Percentiles rank a stretch among this genome's conserved stretches.
phyloP scores from a whole-genome alignment of 2,329 filamentous ascomycete genomes.

The Zymoseptoria ardabiliae region DNA sequence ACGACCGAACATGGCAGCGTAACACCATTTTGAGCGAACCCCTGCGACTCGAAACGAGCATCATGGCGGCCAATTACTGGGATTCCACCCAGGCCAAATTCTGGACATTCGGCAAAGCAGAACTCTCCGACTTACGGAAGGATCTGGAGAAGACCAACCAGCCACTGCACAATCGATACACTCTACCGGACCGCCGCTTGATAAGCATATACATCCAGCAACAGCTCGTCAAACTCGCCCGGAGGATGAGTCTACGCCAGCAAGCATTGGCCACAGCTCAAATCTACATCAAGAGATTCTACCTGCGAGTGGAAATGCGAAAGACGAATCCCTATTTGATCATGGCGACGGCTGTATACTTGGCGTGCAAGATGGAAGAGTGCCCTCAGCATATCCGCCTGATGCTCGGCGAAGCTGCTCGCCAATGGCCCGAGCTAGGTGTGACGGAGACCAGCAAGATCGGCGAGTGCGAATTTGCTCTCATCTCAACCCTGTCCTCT shows the following conservation, averaged over 20 bases:
- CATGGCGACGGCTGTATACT: constrained; percentile 84
- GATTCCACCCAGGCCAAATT: constrained; percentile 81
- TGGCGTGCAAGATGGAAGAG: constrained; percentile 98
- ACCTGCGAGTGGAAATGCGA: constrained; percentile 81
- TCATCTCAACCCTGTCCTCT: constrained; percentile 86
- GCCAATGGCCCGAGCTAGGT: constrained; percentile 75
- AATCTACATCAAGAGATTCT: constrained; percentile 91
- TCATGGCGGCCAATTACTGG: constrained; percentile 95
- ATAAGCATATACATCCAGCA: constrained; percentile 89
- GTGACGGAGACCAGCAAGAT: constrained; percentile 72
- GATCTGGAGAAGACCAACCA: constrained; percentile 66
- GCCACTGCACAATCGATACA: constrained; percentile 67
- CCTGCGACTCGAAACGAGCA: background rate
- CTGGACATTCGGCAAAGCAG: constrained; percentile 84
- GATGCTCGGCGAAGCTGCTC: constrained; percentile 76
- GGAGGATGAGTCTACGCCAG: constrained; percentile 76
- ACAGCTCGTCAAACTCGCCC: constrained; percentile 74
- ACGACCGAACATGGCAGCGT: background rate
- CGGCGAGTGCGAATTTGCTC: constrained; percentile 86
- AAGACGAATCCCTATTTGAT: constrained; percentile 90
- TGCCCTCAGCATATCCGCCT: constrained; percentile 92
- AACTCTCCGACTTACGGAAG: constrained; percentile 67
- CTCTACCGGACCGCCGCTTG: constrained; percentile 72
- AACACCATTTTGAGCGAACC: background rate
- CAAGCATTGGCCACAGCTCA: constrained; percentile 92